Evolutionary conservation across 2,329 filamentous ascomycete genomes (phyloP).

Genomic region (Stagonosporopsis tanaceti): DNA sequence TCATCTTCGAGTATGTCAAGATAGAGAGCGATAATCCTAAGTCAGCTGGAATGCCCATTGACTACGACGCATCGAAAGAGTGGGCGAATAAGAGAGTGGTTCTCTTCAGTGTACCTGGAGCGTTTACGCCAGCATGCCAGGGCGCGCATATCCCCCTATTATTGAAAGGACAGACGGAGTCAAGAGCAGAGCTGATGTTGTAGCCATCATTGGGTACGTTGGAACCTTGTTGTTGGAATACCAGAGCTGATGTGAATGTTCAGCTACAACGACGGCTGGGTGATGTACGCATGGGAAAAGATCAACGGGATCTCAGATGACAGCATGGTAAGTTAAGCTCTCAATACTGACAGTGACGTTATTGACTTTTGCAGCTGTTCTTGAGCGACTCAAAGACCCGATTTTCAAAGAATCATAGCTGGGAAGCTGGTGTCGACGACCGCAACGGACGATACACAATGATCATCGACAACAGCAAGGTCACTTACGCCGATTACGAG

Average conservation of each 20-base stretch:
- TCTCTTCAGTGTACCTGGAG: conserved; percentile 2
- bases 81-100: conserved; percentile 5
- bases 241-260: no score
- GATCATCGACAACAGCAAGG: conserved; percentile 6
- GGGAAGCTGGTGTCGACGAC: no score
- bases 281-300: conserved; percentile 4
- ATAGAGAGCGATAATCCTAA: conserved; percentile 7
- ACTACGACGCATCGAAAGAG: conserved; percentile 4
- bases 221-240: not conserved
- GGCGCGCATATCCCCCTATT: conserved; percentile 2
- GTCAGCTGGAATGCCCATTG: conserved; percentile 4
- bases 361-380: not conserved
- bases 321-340: not conserved
- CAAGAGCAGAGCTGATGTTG: not conserved
- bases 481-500: not conserved
- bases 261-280: conserved; percentile 2
- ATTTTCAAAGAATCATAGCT: not conserved
- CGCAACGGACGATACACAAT: conserved; percentile 1
- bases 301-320: conserved; percentile 2
- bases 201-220: not conserved
- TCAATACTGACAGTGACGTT: no score
- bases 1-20: conserved; percentile 7
- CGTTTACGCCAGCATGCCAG: conserved; percentile 1
- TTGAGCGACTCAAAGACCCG: conserved; percentile 3
- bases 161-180: conserved; percentile 1